These are phyloP conservation scores for Cryphonectria nitschkei DNA, from an alignment of 2,329 filamentous ascomycete genomes.

Conservation along the genomic window DNA sequence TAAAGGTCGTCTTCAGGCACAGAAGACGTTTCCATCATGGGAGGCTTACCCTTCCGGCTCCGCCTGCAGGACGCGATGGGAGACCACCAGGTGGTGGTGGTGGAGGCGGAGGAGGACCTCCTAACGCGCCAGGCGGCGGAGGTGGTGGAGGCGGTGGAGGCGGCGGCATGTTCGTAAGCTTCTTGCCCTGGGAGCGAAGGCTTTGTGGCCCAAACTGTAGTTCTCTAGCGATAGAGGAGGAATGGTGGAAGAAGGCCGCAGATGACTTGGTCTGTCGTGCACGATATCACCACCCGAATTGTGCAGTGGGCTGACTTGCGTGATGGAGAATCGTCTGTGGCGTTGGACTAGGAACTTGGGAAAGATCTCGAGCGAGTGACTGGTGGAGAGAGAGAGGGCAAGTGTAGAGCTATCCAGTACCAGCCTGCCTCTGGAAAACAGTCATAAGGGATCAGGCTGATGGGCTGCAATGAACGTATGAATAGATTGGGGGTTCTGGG, in stretches of 20 bases:
- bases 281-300: not conserved
- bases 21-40: not conserved
- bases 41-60: conserved; percentile 64
- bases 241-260: not conserved
- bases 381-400: not conserved
- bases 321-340: not conserved
- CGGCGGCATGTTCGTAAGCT: conserved; percentile 47
- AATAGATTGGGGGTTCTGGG: not conserved
- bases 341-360: not conserved
- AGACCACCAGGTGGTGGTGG: conserved; percentile 62
- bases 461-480: not conserved
- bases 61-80: conserved; percentile 59
- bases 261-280: not conserved
- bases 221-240: not conserved
- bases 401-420: not conserved
- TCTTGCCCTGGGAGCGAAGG: not conserved
- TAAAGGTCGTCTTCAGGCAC: not conserved
- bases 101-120: conserved; percentile 66
- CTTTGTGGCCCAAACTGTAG: not conserved
- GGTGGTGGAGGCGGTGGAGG: conserved; percentile 74
- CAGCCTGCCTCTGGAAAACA: not conserved
- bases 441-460: conserved; percentile 6
- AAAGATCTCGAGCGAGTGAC: not conserved
- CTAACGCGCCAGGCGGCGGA: conserved; percentile 51
- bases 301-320: not conserved